Conservation (phyloP, 129 eudicot species). For the Ambrosia artemisiifolia region DNA sequence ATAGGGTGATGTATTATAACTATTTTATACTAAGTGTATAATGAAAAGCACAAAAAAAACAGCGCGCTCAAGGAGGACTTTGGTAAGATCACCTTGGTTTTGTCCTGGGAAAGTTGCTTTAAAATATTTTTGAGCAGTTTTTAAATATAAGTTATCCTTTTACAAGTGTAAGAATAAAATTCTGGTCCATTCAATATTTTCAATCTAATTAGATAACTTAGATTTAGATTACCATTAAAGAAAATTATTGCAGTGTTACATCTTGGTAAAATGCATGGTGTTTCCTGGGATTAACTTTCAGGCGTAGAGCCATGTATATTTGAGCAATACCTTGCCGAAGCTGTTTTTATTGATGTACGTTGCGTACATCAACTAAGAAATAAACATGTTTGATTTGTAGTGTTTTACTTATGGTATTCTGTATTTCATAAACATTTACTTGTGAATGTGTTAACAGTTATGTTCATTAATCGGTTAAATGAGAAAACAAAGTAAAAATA, state of each 20-base stretch:
- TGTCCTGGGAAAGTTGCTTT: neutral
- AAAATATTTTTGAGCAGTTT: neutral
- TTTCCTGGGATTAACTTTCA: constrained; percentile 23
- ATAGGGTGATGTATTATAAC: too few species aligned
- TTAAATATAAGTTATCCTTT: neutral
- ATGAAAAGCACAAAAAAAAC: constrained; percentile 61
- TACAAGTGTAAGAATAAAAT: neutral
- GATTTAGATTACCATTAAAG: neutral
- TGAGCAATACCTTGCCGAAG: constrained; percentile 83
- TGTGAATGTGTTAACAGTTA: neutral
- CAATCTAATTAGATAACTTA: neutral
- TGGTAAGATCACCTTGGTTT: constrained; percentile 44
- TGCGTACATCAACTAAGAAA: constrained; percentile 59
- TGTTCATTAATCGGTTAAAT: neutral
- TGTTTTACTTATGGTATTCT: neutral
- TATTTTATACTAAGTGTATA: neutral
- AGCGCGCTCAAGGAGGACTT: constrained; percentile 72
- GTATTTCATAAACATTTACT: neutral
- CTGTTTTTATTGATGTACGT: constrained; percentile 86
- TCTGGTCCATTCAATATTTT: neutral
- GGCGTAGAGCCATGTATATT: constrained; percentile 90
- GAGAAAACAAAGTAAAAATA: neutral
- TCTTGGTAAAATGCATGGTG: neutral
- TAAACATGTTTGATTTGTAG: constrained; percentile 51
- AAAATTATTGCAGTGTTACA: neutral